Evolutionary conservation across 164 flowering plant genomes (phyloP).

Genomic region (Houttuynia cordata): DNA sequence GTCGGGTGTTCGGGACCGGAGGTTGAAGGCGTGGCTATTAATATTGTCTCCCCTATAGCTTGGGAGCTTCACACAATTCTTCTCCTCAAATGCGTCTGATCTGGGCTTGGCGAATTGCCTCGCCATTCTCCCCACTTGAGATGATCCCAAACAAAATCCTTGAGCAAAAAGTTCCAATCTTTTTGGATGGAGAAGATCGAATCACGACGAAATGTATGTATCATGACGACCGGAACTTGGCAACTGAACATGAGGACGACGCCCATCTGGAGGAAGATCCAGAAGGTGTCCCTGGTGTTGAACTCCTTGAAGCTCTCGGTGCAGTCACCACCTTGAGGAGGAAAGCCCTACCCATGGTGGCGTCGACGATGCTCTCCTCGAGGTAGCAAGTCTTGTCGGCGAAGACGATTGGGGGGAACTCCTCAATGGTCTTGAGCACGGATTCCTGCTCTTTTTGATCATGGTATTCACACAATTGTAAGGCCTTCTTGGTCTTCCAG

Average conservation of each 20-base stretch:
- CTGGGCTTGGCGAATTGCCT: conserved; percentile 96
- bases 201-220: conserved; percentile 5
- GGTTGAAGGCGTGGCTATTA: conserved; percentile 69
- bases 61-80: conserved; percentile 75
- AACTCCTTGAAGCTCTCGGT: conserved; percentile 95
- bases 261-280: conserved; percentile 76
- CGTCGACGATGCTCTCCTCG: conserved; percentile 66
- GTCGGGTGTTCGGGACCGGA: conserved; percentile 64
- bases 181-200: conserved; percentile 9
- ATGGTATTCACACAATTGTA: conserved; percentile 73
- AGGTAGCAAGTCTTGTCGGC: conserved; percentile 77
- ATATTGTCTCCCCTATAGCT: conserved; percentile 90
- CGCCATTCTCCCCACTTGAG: too few relatives aligned
- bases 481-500: too few relatives aligned
- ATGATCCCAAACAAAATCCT: too few relatives aligned
- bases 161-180: too few relatives aligned
- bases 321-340: conserved; percentile 87
- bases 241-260: conserved; percentile 94
- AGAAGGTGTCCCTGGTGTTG: conserved; percentile 76
- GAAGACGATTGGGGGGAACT: too few relatives aligned
- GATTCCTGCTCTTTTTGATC: conserved; percentile 41
- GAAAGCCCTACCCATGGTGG: conserved; percentile 77
- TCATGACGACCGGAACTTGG: conserved; percentile 82
- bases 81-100: conserved; percentile 72
- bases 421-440: conserved; percentile 53